Percentiles rank a stretch among this genome's conserved stretches.
Conservation (phyloP, 805 yeast species). For the Teunomyces kruisii region DNA sequence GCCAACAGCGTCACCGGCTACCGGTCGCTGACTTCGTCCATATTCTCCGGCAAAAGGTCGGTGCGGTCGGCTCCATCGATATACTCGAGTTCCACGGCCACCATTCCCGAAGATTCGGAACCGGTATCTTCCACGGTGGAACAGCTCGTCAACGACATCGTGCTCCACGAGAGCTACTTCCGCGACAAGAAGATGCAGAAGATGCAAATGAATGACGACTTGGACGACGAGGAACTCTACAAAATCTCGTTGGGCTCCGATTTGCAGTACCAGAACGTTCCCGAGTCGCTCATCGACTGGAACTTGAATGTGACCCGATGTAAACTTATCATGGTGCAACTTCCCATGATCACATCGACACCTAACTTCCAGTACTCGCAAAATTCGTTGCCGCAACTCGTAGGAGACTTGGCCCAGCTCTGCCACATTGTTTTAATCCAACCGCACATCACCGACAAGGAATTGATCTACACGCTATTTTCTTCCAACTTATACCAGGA, state of each 20-base stretch:
- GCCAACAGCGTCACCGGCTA: slow-evolving; percentile 18
- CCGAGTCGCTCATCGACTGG: slow-evolving; percentile 51
- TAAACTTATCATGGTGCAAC: slow-evolving; percentile 39
- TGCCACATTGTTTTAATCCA: slow-evolving; percentile 41
- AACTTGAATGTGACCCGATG: slow-evolving; percentile 51
- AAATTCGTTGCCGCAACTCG: slow-evolving; percentile 36
- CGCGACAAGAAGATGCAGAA: slow-evolving; percentile 12
- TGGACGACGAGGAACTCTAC: slow-evolving; percentile 28
- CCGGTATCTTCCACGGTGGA: slow-evolving; percentile 43
- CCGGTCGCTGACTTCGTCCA: slow-evolving; percentile 36
- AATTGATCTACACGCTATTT: slow-evolving; percentile 39
- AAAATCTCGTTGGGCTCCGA: slow-evolving; percentile 43
- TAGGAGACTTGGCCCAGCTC: slow-evolving; percentile 41
- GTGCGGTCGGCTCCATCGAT: slow-evolving; percentile 45
- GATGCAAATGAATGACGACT: slow-evolving; percentile 13
- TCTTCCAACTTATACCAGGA: slow-evolving; percentile 48
- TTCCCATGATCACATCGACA: slow-evolving; percentile 38
- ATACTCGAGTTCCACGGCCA: slow-evolving; percentile 41
- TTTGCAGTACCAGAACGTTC: slow-evolving; percentile 36
- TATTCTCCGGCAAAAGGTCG: slow-evolving; percentile 38
- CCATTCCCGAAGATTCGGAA: slow-evolving; percentile 46
- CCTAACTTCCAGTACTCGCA: slow-evolving; percentile 35
- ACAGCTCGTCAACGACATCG: slow-evolving; percentile 43
- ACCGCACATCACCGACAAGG: slow-evolving; percentile 43
- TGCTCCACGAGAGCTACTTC: slow-evolving; percentile 34